phyloP scores from a whole-genome alignment of 345 rosid species.

The Linum lewisii region DNA sequence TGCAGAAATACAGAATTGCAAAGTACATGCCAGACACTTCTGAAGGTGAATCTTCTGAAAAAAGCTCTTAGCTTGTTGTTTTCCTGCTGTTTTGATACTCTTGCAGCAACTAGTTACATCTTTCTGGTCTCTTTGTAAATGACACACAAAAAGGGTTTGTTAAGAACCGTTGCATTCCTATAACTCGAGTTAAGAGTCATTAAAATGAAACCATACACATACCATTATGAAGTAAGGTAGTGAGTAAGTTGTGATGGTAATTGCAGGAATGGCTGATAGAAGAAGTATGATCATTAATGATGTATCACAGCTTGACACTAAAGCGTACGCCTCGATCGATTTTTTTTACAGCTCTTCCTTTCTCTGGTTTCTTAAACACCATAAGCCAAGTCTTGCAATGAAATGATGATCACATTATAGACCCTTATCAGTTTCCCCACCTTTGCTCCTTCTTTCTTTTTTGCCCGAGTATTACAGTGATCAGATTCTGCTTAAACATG shows the following conservation, averaged over 20 bases:
- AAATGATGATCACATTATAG: too few species aligned
- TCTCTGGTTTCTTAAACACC: not conserved
- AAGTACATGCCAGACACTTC: constrained; percentile 62
- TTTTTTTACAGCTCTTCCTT: not conserved
- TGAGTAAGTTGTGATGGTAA: not conserved
- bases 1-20: constrained; percentile 89
- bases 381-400: too few species aligned
- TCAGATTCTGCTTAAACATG: not conserved
- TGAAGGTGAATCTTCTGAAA: constrained; percentile 40
- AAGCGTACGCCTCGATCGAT: constrained; percentile 31
- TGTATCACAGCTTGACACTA: constrained; percentile 35
- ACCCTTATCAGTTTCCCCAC: not conserved
- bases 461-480: not conserved
- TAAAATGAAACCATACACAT: too few species aligned
- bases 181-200: too few species aligned
- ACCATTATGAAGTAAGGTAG: not conserved
- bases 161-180: too few species aligned
- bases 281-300: constrained; percentile 30
- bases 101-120: too few species aligned
- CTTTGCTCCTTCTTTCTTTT: not conserved
- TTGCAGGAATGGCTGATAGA: constrained; percentile 53
- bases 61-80: not conserved
- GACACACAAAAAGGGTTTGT: too few species aligned
- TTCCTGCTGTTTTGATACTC: not conserved
- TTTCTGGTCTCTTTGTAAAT: too few species aligned